Evolutionary conservation across 805 yeast species (phyloP), one percentile per base, ranked within the genome.

Genomic region (Candida montana): DNA sequence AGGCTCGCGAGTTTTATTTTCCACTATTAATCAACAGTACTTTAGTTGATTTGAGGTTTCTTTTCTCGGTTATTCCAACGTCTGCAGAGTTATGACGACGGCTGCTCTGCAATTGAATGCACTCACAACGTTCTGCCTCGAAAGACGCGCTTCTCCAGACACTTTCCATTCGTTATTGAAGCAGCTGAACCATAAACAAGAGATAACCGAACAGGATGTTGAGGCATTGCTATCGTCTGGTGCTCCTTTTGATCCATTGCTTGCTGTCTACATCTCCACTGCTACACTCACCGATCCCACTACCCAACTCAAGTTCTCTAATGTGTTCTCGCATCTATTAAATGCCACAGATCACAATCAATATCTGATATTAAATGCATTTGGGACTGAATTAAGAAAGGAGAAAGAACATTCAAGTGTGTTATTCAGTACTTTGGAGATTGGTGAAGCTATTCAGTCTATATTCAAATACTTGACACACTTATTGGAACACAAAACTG

Each of bases 151-250:
- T 4, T 31, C 45, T 9, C 49, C 56, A 1, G 23, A 31, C 12
- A 38, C 49, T 1, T 55, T 55, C 35, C 48, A 41, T 9, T 37
- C 50, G 0, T 36, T 57, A 16, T 35, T 55, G 34, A 50, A 52
- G 19, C 61, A 57, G 36, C 17, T 55, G 31, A 47, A 50, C 19
- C 50, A 51, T 32, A 54, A 47, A 32, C 50, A 48, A 12, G 51
- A 50, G 28, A 37, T 55, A 10, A 10, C 48, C 3, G 17, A 32
- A 3, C 37, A 46, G 5, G 56, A 51, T 24, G 33, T 53, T 3
- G 29, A 19, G 4, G 18, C 38, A 2, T 12, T 53, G 2, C 24
- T 54, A 10, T 37, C 47, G 2, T n/a, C 33, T 3, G 18, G 15
- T 13, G 31, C 24, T 3, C 38, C 37, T 1, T 30, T 53, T 11